These are phyloP conservation scores for Cercospora sp. DNA, from an alignment of 2,329 filamentous ascomycete species.

Conservation along the genomic window DNA sequence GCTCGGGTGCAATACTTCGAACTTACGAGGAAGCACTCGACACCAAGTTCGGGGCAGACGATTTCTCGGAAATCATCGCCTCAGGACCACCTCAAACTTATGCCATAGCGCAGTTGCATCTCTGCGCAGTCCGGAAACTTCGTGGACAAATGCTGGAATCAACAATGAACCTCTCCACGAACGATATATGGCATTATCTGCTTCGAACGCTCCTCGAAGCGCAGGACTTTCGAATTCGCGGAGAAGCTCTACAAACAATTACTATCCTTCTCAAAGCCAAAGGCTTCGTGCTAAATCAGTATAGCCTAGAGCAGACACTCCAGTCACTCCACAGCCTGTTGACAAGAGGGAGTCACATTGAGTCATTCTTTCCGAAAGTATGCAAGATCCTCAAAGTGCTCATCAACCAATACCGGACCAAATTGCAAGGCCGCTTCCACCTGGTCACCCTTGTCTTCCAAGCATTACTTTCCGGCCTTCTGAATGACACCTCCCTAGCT, in stretches of 20 bases:
- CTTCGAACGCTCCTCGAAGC: conserved; percentile 1
- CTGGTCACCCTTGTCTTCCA: conserved; percentile 58
- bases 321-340: conserved; percentile 39
- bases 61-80: neutral
- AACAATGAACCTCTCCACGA: neutral
- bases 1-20: neutral
- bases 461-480: conserved; percentile 56
- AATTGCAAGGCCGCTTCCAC: conserved; percentile 61
- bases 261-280: conserved; percentile 28
- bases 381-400: conserved; percentile 56
- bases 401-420: conserved; percentile 58
- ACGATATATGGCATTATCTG: conserved; percentile 8
- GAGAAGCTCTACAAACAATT: conserved; percentile 23
- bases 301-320: conserved; percentile 46
- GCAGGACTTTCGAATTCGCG: neutral
- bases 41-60: neutral
- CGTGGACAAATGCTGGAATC: neutral
- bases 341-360: conserved; percentile 30
- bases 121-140: neutral
- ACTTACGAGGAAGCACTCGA: neutral
- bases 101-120: neutral
- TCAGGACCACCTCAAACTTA: neutral
- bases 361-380: conserved; percentile 54
- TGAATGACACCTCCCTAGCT: conserved; percentile 41
- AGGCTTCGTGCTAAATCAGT: conserved; percentile 46